Evolutionary conservation across 768 basidiomycete species (phyloP).

Genomic region (Lactifluus volemus): DNA sequence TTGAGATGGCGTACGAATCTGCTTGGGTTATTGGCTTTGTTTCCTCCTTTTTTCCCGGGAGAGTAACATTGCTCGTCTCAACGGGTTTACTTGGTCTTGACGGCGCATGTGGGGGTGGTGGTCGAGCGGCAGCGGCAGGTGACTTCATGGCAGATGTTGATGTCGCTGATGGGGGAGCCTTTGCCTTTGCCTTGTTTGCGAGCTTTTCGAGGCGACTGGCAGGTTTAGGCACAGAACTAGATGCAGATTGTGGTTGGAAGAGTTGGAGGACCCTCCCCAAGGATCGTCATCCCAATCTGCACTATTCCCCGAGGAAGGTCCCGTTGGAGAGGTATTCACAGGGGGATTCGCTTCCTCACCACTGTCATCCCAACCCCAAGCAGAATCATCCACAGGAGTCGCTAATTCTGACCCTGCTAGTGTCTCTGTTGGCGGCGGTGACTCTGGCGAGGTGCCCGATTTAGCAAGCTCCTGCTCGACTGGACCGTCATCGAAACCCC

Average conservation of each 20-base stretch:
- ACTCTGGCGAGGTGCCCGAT: slow-evolving; percentile 3
- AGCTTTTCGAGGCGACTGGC: slow-evolving; percentile 53
- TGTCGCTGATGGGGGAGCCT: slow-evolving; percentile 28
- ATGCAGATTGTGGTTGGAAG: slow-evolving; percentile 25
- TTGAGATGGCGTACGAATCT: slow-evolving; percentile 14
- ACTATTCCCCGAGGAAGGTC: slow-evolving; percentile 28
- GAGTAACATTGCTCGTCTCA: neutral
- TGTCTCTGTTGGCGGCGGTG: neutral
- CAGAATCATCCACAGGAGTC: slow-evolving; percentile 32
- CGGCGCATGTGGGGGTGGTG: slow-evolving; percentile 26
- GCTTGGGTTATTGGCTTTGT: neutral
- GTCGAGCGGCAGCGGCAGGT: slow-evolving; percentile 18
- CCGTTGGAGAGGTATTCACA: neutral
- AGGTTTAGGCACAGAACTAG: slow-evolving; percentile 35
- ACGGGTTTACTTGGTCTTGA: neutral
- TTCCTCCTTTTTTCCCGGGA: slow-evolving; percentile 4
- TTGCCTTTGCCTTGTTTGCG: slow-evolving; percentile 44
- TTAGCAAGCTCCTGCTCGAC: slow-evolving; percentile 31
- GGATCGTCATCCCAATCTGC: slow-evolving; percentile 55
- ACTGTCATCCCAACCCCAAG: slow-evolving; percentile 75
- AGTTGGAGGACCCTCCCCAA: slow-evolving; percentile 44
- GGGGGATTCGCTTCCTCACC: slow-evolving; percentile 25
- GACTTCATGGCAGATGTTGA: slow-evolving; percentile 13
- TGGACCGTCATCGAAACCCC: slow-evolving; percentile 35
- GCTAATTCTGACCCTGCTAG: slow-evolving; percentile 22